Base-by-base conservation (phyloP, 1,284 basidiomycete species). In the Fistulinella cinereoalba region DNA sequence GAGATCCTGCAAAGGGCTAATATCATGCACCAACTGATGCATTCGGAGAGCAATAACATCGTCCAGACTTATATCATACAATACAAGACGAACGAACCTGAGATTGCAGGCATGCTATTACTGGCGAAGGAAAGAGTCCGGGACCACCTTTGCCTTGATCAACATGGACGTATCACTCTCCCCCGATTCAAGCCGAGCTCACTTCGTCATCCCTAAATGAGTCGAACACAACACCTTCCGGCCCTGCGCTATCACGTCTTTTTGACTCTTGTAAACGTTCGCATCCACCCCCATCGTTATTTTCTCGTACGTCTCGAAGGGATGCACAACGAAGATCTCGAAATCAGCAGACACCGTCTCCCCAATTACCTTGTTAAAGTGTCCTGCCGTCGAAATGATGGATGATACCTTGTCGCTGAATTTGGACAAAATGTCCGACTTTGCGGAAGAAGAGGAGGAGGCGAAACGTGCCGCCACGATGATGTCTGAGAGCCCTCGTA, bases 261-360 rank as follows among this genome's bases (percentile, higher is more conserved):
- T 15, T 2, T 5, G 7, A 5, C 27, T 9, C 3, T 21, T 41
- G 8, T 37, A 13, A 7, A 44, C 44, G 4, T 49, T 45, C 16
- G 19, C 10, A 9, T 45, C 42, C 15, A 56, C 41, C 15, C 41
- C 52, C 54, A 55, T 55, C n/a, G 22, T 45, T 4, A 11, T 25
- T 27, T 38, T 48, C 2, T 57, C 49, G 7, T 55, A 55, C 1
- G 6, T 3, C 16, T 45, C 18, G 9, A 3, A 4, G 3, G 52
- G 33, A 1, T 3, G n/a, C 12, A 37, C 28, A 9, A 13, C 38
- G 4, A 45, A 29, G 2, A 55, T 53, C 1, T 34, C 27, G 16
- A 55, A 57, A 37, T 55, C 50, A 12, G 37, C 52, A 7, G 53
- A 56, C 6, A 54, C 36, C 3, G 40, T 37, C 22, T 54, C 51